Evolutionary conservation across 1,284 basidiomycete species (phyloP).

Genomic region (Ceratobasidium sp.): DNA sequence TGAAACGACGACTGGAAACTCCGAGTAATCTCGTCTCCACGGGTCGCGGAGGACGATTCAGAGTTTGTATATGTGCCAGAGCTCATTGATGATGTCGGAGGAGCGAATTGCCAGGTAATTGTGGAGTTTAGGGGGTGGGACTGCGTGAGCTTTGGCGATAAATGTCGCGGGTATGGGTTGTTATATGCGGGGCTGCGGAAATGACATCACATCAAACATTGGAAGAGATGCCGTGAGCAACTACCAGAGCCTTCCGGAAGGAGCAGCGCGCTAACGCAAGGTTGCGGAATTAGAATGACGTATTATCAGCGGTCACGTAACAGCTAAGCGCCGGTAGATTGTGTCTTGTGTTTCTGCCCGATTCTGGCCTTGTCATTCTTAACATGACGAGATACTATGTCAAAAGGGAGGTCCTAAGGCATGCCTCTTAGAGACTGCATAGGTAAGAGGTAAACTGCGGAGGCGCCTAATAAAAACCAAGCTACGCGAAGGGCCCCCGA

Average conservation of each 20-base stretch:
- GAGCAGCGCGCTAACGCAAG: not conserved
- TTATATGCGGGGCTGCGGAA: not conserved
- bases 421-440: too few species aligned
- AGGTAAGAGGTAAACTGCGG: too few species aligned
- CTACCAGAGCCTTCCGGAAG: not conserved
- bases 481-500: too few species aligned
- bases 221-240: slow-evolving; percentile 4
- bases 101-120: not conserved
- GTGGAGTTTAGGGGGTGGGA: not conserved
- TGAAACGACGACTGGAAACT: slow-evolving; percentile 21
- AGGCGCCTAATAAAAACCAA: too few species aligned
- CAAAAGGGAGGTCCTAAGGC: too few species aligned
- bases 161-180: too few species aligned
- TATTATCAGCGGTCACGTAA: not conserved
- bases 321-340: not conserved
- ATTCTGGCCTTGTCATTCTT: too few species aligned
- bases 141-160: not conserved
- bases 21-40: not conserved
- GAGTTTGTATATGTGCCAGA: not conserved
- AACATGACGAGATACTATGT: too few species aligned
- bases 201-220: not conserved
- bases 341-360: not conserved
- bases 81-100: not conserved
- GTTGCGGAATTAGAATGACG: not conserved
- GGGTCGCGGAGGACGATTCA: not conserved